These are phyloP conservation scores for Globisporangium recalcitrans DNA, from an alignment of 352 stramenopile species.

Conservation along the genomic window DNA sequence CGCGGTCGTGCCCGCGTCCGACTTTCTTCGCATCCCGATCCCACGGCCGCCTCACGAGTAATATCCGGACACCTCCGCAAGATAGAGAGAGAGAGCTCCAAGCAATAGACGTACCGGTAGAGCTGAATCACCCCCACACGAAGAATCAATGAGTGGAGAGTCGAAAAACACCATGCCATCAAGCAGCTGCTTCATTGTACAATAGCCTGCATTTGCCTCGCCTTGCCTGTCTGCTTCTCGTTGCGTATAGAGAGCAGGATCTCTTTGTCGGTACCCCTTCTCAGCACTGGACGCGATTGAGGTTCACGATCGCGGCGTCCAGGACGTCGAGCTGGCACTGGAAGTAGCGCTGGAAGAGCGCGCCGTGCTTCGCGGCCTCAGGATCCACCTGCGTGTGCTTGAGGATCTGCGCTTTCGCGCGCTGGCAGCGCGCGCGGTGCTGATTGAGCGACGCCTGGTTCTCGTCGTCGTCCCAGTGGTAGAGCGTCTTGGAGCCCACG, in stretches of 20 bases:
- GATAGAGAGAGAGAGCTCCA: not conserved
- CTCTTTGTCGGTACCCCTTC: no score
- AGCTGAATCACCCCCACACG: not conserved
- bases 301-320: constrained; percentile 14
- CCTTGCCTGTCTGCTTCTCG: not conserved
- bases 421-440: constrained; percentile 14
- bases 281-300: constrained; percentile 15
- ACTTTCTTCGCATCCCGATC: constrained; percentile 81
- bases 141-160: not conserved
- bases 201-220: not conserved
- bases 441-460: constrained; percentile 14
- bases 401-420: constrained; percentile 9
- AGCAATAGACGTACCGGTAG: not conserved
- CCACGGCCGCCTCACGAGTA: constrained; percentile 32
- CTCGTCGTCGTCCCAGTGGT: constrained; percentile 22
- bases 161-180: not conserved
- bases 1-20: constrained; percentile 62
- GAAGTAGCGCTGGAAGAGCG: constrained; percentile 20
- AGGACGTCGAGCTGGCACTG: constrained; percentile 20
- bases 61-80: not conserved
- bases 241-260: no score
- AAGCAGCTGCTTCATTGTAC: not conserved
- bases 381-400: constrained; percentile 11
- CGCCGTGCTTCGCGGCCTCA: constrained; percentile 11
- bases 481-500: constrained; percentile 21